A percentile compares a stretch with the other conserved stretches of the same genome.
Evolutionary conservation across 768 basidiomycete genomes (phyloP).

Genomic region (Saitozyma podzolica): DNA sequence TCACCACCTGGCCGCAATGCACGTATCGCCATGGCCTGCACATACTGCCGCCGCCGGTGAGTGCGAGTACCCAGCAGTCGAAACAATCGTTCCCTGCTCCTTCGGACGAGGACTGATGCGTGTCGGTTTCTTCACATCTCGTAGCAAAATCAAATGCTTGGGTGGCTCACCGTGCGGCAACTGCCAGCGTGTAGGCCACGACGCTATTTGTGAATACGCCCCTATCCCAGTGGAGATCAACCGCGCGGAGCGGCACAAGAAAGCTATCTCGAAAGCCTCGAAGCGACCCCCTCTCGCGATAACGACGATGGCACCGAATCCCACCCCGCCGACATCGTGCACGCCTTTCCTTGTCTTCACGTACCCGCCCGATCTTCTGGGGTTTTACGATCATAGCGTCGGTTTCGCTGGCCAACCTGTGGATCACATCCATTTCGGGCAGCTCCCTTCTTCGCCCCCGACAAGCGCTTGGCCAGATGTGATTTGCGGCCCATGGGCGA

Average conservation of each 20-base stretch:
- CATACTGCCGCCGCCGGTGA: constrained; percentile 47
- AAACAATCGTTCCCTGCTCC: too few relatives aligned
- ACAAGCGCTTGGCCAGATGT: too few relatives aligned
- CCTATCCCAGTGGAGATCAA: constrained; percentile 49
- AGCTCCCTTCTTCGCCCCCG: too few relatives aligned
- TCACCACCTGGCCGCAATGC: too few relatives aligned
- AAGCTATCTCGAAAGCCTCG: constrained; percentile 38
- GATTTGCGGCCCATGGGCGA: too few relatives aligned
- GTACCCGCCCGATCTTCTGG: too few relatives aligned
- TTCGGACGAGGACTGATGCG: neutral
- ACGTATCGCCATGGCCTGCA: constrained; percentile 44
- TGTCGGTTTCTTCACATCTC: neutral
- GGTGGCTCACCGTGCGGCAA: constrained; percentile 42
- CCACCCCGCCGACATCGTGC: too few relatives aligned
- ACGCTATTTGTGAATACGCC: constrained; percentile 33
- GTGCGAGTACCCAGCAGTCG: neutral
- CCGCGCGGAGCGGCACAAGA: constrained; percentile 42
- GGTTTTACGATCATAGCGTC: too few relatives aligned
- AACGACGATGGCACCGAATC: too few relatives aligned
- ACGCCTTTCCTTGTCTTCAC: too few relatives aligned
- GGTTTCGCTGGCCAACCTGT: too few relatives aligned
- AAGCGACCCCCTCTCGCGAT: constrained; percentile 2
- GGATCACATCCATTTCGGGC: too few relatives aligned
- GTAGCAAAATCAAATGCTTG: constrained; percentile 46
- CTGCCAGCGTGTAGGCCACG: constrained; percentile 37